phyloP scores from a whole-genome alignment of 208 protist species.

The Phytomonas sp. region DNA sequence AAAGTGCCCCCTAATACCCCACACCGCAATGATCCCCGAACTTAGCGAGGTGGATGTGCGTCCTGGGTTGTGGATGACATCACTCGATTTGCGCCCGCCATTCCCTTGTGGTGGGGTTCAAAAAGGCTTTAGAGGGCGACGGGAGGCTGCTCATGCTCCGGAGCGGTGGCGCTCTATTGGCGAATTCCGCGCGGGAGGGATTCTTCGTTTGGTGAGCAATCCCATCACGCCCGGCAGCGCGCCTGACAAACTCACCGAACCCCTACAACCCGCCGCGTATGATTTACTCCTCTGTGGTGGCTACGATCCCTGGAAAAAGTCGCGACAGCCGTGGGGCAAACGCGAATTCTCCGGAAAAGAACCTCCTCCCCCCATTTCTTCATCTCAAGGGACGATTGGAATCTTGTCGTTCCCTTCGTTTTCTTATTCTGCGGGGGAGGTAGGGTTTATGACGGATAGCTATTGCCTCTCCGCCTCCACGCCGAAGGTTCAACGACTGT shows the following conservation, averaged over 20 bases:
- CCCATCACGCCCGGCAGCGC: not conserved
- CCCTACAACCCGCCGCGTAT: not conserved
- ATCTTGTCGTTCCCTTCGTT: not conserved
- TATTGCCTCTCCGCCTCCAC: conserved; percentile 30
- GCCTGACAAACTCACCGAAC: not conserved
- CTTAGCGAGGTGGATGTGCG: not conserved
- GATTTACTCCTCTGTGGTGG: not conserved
- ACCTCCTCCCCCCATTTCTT: not conserved
- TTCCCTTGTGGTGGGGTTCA: not conserved
- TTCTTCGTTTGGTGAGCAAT: not conserved
- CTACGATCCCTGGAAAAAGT: not conserved
- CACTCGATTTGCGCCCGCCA: not conserved
- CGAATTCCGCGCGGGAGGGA: not conserved
- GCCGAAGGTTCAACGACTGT: conserved; percentile 7
- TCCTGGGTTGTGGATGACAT: not conserved
- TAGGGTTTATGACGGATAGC: conserved; percentile 51
- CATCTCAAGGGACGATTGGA: not conserved
- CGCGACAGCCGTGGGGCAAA: not conserved
- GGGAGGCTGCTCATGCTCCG: not conserved
- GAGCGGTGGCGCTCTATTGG: not conserved
- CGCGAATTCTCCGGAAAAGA: not conserved
- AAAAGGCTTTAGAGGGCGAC: not conserved
- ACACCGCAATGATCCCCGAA: not conserved
- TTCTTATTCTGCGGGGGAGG: conserved; percentile 6
- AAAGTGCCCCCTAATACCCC: not conserved